A percentile compares a stretch with the other conserved stretches of the same genome.
Conservation (phyloP, 768 basidiomycete species). For the Boletus subcaerulescens region DNA sequence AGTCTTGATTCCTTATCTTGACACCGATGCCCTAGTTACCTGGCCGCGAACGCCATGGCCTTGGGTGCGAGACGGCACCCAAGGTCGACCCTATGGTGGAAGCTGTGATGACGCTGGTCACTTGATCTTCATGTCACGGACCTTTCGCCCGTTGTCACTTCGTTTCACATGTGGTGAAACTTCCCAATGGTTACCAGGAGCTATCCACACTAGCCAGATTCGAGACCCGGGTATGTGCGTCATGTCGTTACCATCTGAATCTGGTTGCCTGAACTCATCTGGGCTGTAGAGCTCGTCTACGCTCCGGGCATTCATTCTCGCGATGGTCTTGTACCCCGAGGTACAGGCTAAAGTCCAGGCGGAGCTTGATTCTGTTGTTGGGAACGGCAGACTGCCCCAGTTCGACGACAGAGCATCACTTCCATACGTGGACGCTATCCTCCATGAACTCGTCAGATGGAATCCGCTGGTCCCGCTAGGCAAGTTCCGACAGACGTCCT, state of each 20-base stretch:
- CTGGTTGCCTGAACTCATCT: neutral
- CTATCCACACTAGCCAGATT: conserved; percentile 18
- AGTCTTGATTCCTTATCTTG: neutral
- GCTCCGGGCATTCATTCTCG: conserved; percentile 24
- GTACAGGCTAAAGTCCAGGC: conserved; percentile 25
- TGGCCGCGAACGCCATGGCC: conserved; percentile 25
- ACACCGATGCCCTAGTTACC: conserved; percentile 9
- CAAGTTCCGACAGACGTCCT: neutral
- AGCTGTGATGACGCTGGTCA: conserved; percentile 14
- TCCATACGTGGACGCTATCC: conserved; percentile 43
- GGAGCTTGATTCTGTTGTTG: conserved; percentile 29
- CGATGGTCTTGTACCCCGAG: conserved; percentile 28
- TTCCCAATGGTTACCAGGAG: conserved; percentile 27
- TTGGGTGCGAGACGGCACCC: conserved; percentile 21
- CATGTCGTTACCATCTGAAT: neutral
- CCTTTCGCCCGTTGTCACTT: conserved; percentile 13
- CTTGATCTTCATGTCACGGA: conserved; percentile 16
- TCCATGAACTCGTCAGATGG: conserved; percentile 35
- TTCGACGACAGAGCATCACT: conserved; percentile 28
- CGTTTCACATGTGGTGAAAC: conserved; percentile 12
- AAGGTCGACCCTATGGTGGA: conserved; percentile 23
- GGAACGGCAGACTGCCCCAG: conserved; percentile 18
- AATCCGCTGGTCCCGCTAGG: conserved; percentile 25
- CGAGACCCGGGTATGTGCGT: conserved; percentile 21
- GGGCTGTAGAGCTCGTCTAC: conserved; percentile 23